These are phyloP conservation scores for Borealophlyctis nickersoniae DNA, from an alignment of 192 early-diverging fungal genomes.

Conservation along the genomic window DNA sequence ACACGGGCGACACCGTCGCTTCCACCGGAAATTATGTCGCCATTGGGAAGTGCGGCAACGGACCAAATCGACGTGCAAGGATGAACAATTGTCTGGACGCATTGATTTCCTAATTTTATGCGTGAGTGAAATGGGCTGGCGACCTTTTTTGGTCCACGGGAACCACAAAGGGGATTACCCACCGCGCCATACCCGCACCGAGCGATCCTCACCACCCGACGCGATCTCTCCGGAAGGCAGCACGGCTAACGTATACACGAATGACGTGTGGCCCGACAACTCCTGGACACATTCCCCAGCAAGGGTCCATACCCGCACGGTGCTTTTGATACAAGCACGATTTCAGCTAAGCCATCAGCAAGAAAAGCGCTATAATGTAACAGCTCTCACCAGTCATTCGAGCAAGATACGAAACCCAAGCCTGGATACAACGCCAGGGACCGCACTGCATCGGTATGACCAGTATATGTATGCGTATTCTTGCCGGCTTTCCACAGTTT, in stretches of 20 bases:
- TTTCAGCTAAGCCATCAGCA: constrained; percentile 5
- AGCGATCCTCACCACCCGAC: constrained; percentile 92
- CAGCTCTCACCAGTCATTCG: constrained; percentile 73
- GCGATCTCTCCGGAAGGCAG: constrained; percentile 75
- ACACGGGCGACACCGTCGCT: constrained; percentile 80
- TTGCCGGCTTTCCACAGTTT: constrained; percentile 76
- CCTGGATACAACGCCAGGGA: constrained; percentile 61
- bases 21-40: constrained; percentile 78
- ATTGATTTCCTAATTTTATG: constrained; percentile 46
- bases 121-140: not conserved
- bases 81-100: constrained; percentile 77
- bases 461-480: constrained; percentile 59
- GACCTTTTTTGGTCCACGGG: no score
- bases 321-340: constrained; percentile 40
- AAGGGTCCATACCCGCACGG: constrained; percentile 78
- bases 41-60: constrained; percentile 71
- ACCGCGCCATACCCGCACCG: constrained; percentile 82
- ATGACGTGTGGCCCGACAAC: constrained; percentile 84
- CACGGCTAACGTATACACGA: constrained; percentile 80
- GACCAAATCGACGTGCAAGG: constrained; percentile 94
- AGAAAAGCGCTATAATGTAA: not conserved
- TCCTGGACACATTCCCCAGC: constrained; percentile 69
- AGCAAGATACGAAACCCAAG: constrained; percentile 76
- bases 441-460: constrained; percentile 93
- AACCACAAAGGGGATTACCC: no score